phyloP scores from a whole-genome alignment of 2,329 filamentous ascomycete genomes.

The Penicillium sp. region DNA sequence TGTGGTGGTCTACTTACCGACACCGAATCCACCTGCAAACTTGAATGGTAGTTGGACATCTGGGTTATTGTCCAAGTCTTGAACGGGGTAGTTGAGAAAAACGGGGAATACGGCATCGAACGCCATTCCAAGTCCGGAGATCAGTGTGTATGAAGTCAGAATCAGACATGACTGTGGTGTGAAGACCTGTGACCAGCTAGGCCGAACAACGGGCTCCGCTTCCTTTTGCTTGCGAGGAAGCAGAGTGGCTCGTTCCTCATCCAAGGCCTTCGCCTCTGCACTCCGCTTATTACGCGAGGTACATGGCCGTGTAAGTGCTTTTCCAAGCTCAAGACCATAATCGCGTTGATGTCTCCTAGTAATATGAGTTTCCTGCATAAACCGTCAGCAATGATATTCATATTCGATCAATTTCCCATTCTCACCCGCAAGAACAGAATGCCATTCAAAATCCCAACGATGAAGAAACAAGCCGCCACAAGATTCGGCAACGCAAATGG shows the following conservation, averaged over 20 bases:
- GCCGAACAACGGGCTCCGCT: conserved; percentile 23
- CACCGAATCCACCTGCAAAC: conserved; percentile 79
- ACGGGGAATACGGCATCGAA: conserved; percentile 88
- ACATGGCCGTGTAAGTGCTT: conserved; percentile 57
- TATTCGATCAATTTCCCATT: not conserved
- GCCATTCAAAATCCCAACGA: conserved; percentile 72
- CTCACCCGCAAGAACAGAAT: conserved; percentile 72
- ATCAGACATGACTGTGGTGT: conserved; percentile 73
- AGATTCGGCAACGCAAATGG: conserved; percentile 86
- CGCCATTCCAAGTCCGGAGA: conserved; percentile 78
- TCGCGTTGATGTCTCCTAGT: conserved; percentile 68
- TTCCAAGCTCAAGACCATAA: conserved; percentile 73
- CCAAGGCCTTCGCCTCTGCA: conserved; percentile 8
- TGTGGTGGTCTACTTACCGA: conserved; percentile 37
- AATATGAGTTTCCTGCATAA: conserved; percentile 72
- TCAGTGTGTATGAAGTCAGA: conserved; percentile 73
- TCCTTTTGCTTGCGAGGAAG: conserved; percentile 24
- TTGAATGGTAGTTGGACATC: conserved; percentile 69
- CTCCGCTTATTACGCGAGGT: conserved; percentile 24
- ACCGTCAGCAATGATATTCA: not conserved
- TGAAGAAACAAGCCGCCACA: conserved; percentile 72
- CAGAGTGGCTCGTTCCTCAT: conserved; percentile 35
- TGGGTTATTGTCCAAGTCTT: conserved; percentile 56
- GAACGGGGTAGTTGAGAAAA: conserved; percentile 74
- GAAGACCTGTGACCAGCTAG: conserved; percentile 65